A percentile compares a stretch with the other conserved stretches of the same genome.
Evolutionary conservation across 2,329 filamentous ascomycete species (phyloP).

Genomic region (Ophiostoma montium): DNA sequence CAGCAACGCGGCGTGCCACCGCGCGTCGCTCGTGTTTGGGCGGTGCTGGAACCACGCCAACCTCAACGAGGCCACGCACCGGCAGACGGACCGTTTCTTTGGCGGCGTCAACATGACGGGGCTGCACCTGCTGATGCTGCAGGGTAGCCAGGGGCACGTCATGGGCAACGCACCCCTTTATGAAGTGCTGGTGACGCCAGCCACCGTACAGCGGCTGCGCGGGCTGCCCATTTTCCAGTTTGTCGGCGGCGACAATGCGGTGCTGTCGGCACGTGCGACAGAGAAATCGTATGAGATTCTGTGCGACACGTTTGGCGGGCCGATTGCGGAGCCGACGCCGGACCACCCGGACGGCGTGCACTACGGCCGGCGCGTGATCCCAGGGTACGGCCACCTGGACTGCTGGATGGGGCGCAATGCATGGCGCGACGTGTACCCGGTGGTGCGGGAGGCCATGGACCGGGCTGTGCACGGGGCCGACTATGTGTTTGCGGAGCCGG

Average conservation of each 20-base stretch:
- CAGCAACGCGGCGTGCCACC: conserved; percentile 46
- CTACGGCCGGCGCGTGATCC: conserved; percentile 38
- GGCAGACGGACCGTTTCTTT: conserved; percentile 46
- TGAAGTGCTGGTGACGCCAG: conserved; percentile 30
- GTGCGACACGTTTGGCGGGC: conserved; percentile 33
- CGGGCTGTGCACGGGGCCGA: conserved; percentile 30
- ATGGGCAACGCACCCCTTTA: conserved; percentile 36
- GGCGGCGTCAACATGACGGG: conserved; percentile 47
- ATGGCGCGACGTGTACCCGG: conserved; percentile 44
- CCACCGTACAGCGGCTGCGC: conserved; percentile 33
- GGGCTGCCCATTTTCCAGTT: conserved; percentile 43
- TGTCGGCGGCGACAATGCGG: conserved; percentile 40
- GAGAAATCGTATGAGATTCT: conserved; percentile 38
- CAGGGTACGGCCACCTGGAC: conserved; percentile 46
- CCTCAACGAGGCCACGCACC: conserved; percentile 51
- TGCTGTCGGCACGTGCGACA: conserved; percentile 39
- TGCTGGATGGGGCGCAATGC: conserved; percentile 48
- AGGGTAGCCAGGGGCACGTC: conserved; percentile 36
- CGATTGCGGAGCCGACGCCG: conserved; percentile 8
- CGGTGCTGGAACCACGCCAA: conserved; percentile 51
- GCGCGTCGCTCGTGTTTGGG: conserved; percentile 44
- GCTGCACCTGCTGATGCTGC: conserved; percentile 40
- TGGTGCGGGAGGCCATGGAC: conserved; percentile 40
- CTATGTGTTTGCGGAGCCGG: conserved; percentile 30
- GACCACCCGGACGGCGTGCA: background rate